Percentiles rank a stretch among this genome's conserved stretches.
Conservation (phyloP, 345 rosid species). For the Salix purpurea region DNA sequence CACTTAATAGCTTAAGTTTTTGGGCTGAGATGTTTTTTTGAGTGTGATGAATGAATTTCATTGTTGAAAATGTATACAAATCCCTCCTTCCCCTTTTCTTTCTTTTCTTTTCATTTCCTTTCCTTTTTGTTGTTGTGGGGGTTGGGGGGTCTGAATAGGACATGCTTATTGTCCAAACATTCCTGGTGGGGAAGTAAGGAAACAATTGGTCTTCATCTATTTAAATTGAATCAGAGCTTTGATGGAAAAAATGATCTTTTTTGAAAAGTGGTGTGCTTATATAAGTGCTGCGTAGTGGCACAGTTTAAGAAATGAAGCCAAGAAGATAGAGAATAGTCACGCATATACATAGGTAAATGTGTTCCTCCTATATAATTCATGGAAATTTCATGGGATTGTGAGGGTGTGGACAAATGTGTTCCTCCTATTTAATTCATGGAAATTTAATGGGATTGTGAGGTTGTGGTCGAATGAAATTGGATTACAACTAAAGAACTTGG, state of each 20-base stretch:
- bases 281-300: neutral
- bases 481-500: neutral
- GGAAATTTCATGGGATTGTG: neutral
- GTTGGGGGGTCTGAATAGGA: neutral
- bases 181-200: neutral
- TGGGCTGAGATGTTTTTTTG: too few relatives aligned
- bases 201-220: neutral
- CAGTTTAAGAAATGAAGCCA: neutral
- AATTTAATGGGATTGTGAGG: neutral
- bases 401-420: neutral
- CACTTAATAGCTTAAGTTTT: too few relatives aligned
- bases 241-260: neutral
- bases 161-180: neutral
- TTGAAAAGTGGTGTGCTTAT: neutral
- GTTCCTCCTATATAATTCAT: neutral
- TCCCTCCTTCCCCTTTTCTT: too few relatives aligned
- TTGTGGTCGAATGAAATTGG: neutral
- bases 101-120: too few relatives aligned
- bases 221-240: neutral
- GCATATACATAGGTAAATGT: neutral
- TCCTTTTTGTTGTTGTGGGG: neutral
- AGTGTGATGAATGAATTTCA: neutral
- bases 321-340: neutral
- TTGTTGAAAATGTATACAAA: neutral
- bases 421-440: neutral